Base-by-base conservation (phyloP, 2,329 filamentous ascomycete genomes). In the Aureobasidium sp. region DNA sequence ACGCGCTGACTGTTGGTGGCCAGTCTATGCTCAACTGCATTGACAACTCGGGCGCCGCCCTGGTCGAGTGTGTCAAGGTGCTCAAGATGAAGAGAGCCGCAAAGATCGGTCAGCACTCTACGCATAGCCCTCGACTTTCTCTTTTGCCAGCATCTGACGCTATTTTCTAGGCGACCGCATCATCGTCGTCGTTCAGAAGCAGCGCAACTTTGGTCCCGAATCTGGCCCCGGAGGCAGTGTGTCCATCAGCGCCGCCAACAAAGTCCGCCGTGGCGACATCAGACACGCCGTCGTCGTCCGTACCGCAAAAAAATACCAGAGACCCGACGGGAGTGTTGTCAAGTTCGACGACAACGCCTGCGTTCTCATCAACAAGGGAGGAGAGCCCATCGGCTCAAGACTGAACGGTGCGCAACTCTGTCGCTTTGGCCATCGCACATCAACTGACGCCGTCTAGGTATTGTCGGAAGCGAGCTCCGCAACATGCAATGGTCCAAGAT, bases 401-500 rank as follows among this genome's bases (percentile, higher is more conserved):
- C 84, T 96, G 79, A 95, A 90, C 75, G 90, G 85, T 81, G 64
- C 70, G 78, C 75, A 23, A 13, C 8, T 7, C 4, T 43, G 25
- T 49, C 46, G 27, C 19, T n/a, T 15, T 10, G 7, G 23, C 15
- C 19, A 17, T 40, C 21, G 40, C 21, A 21, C 17, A 11, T 25
- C 19, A n/a, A 37, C 62, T 64, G 38, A 64, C 54, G 31, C 42
- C 13, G 6, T 66, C 64, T 17, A 84, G 84, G 92, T 66, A 84
- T 97, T 46, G 94, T 99, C 46, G 94, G 91, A 62, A 82, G 86
- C 31, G 94, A 99, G 79, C 76, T 99, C 74, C 86, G 89, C 73
- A 84, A 89, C 72, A 94, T 89, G 81, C 88, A 95, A 78, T 99
- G 94, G 94, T 95, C 91, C 69, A 99, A 97, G 84, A 97, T 99